phyloP scores from a whole-genome alignment of 78 protist genomes.

The Reticulomyxa filosa region DNA sequence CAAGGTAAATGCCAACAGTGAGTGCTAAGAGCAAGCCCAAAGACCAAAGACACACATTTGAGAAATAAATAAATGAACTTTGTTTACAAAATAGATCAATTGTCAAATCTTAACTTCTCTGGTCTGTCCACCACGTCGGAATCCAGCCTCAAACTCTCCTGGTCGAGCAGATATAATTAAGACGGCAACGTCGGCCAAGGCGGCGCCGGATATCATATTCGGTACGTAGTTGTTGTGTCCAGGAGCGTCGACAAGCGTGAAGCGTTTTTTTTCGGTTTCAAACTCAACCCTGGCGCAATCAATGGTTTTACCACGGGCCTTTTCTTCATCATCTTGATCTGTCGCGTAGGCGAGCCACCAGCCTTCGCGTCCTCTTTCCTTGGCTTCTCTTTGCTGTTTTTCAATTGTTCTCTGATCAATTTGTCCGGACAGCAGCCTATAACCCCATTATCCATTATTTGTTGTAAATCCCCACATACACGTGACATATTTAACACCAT shows the following conservation, averaged over 20 bases:
- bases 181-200: constrained; percentile 91
- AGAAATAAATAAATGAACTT: too few species aligned
- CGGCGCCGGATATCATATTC: constrained; percentile 91
- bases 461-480: background rate
- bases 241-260: constrained; percentile 91
- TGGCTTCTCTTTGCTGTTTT: constrained; percentile 80
- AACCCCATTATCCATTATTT: background rate
- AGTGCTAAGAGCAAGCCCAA: too few species aligned
- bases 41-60: too few species aligned
- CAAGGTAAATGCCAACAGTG: constrained; percentile 60
- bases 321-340: constrained; percentile 84
- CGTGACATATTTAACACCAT: background rate
- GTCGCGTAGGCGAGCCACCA: constrained; percentile 74
- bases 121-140: constrained; percentile 77
- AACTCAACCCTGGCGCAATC: constrained; percentile 68
- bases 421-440: constrained; percentile 35
- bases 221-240: constrained; percentile 83
- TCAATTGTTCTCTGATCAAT: constrained; percentile 84
- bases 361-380: constrained; percentile 63
- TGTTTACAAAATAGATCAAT: too few species aligned
- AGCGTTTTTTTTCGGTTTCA: constrained; percentile 50
- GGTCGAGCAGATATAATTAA: constrained; percentile 78
- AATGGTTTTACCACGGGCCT: constrained; percentile 50
- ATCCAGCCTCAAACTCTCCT: constrained; percentile 81
- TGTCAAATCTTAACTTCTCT: too few species aligned